phyloP scores from a whole-genome alignment of 108 stramenopile genomes.

The Cyclotella distinguenda region DNA sequence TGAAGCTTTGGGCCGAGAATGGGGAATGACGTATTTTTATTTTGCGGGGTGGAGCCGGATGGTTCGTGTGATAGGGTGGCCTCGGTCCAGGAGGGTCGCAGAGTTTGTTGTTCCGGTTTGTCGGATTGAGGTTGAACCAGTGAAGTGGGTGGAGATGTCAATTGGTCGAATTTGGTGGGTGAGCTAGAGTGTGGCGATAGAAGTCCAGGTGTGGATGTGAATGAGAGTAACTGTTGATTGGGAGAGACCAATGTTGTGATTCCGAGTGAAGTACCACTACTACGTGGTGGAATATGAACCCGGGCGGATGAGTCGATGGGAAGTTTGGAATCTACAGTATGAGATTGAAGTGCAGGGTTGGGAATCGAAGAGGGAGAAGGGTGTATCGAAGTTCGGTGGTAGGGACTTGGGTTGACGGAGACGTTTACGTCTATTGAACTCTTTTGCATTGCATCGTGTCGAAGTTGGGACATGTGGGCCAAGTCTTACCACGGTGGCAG shows the following conservation, averaged over 20 bases:
- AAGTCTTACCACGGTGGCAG: not conserved
- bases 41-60: not conserved
- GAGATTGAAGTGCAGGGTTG: too few relatives aligned
- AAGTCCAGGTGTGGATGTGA: too few relatives aligned
- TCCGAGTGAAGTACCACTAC: too few relatives aligned
- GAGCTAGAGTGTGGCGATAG: too few relatives aligned
- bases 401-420: not conserved
- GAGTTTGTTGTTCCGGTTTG: conserved; percentile 22
- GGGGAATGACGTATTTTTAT: conserved; percentile 46
- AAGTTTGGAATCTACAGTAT: too few relatives aligned
- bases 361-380: too few relatives aligned
- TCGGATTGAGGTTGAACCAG: not conserved
- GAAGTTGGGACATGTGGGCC: not conserved
- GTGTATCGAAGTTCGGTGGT: too few relatives aligned
- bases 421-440: not conserved
- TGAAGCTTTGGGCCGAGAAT: conserved; percentile 64
- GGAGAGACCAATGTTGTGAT: too few relatives aligned
- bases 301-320: too few relatives aligned
- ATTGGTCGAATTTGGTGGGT: conserved; percentile 2
- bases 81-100: conserved; percentile 50
- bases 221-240: too few relatives aligned
- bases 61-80: conserved; percentile 36
- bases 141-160: not conserved
- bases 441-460: not conserved
- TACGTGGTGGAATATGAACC: too few relatives aligned